Evolutionary conservation across 2,329 filamentous ascomycete genomes (phyloP).

Genomic region (Penicillium carneum): DNA sequence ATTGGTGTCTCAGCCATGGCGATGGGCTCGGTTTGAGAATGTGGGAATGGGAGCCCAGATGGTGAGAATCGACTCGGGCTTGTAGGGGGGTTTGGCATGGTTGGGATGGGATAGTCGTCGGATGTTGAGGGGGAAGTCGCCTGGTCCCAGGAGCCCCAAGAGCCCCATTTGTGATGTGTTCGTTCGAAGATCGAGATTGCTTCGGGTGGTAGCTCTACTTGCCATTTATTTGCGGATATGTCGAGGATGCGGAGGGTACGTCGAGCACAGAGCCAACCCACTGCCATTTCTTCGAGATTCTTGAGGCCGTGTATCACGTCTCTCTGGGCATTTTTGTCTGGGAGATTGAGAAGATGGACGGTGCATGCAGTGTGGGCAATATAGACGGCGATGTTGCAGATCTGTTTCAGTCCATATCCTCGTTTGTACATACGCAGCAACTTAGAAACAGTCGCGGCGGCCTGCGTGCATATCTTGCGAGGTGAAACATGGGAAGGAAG

Average conservation of each 20-base stretch:
- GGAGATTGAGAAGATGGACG: constrained; percentile 90
- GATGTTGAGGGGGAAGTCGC: constrained; percentile 43
- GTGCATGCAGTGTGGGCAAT: constrained; percentile 94
- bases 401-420: constrained; percentile 86
- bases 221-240: constrained; percentile 87
- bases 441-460: constrained; percentile 88
- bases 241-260: constrained; percentile 85
- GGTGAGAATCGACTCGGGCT: constrained; percentile 32
- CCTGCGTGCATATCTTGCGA: constrained; percentile 86
- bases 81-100: constrained; percentile 28
- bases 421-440: constrained; percentile 94
- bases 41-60: constrained; percentile 12
- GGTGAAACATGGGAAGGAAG: constrained; percentile 88
- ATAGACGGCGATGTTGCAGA: constrained; percentile 95
- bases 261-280: constrained; percentile 89
- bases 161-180: constrained; percentile 80
- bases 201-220: constrained; percentile 83
- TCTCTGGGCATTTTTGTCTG: constrained; percentile 85
- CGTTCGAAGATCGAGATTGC: constrained; percentile 76
- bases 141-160: constrained; percentile 62
- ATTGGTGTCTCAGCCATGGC: constrained; percentile 23
- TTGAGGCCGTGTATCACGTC: constrained; percentile 91
- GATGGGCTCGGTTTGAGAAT: constrained; percentile 19
- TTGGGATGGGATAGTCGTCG: constrained; percentile 35
- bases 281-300: constrained; percentile 92